A percentile compares a stretch with the other conserved stretches of the same genome.
These are phyloP conservation scores for Teunomyces funiuensis DNA, from an alignment of 805 yeast species.

Conservation along the genomic window DNA sequence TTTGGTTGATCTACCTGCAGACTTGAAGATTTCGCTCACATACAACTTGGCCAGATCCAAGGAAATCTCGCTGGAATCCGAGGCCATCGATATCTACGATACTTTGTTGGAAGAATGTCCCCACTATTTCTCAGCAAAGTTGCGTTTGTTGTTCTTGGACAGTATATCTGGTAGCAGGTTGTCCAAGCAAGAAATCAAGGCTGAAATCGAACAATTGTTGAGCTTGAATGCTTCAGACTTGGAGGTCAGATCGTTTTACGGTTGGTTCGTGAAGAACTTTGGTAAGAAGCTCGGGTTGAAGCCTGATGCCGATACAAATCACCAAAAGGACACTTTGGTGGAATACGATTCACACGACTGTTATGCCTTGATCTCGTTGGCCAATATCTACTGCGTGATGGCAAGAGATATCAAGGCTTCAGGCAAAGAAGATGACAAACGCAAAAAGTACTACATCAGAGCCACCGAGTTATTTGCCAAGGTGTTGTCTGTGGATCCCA, in stretches of 20 bases:
- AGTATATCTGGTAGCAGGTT: conserved; percentile 40
- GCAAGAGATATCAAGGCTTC: conserved; percentile 68
- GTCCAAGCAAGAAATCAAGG: conserved; percentile 46
- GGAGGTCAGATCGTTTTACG: conserved; percentile 87
- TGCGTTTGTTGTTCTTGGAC: conserved; percentile 66
- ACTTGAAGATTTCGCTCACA: conserved; percentile 30
- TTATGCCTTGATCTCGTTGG: conserved; percentile 86
- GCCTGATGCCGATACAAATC: conserved; percentile 66
- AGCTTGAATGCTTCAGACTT: conserved; percentile 56
- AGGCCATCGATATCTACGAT: conserved; percentile 50
- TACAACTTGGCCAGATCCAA: conserved; percentile 78
- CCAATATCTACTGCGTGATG: conserved; percentile 78
- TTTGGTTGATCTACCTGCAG: conserved; percentile 23
- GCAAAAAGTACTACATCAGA: conserved; percentile 73
- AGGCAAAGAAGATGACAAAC: conserved; percentile 49
- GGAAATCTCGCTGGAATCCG: conserved; percentile 44
- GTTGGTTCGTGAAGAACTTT: conserved; percentile 76
- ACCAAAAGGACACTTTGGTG: conserved; percentile 81
- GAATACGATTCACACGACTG: conserved; percentile 83
- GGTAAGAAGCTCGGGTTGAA: conserved; percentile 50
- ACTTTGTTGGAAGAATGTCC: conserved; percentile 62
- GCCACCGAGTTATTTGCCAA: conserved; percentile 93
- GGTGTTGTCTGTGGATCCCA: conserved; percentile 78
- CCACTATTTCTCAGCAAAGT: conserved; percentile 68
- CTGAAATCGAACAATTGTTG: conserved; percentile 57